Percentiles rank a stretch among this genome's conserved stretches.
Conservation (phyloP, 2,329 filamentous ascomycete genomes). For the Fusarium zealandicum region DNA sequence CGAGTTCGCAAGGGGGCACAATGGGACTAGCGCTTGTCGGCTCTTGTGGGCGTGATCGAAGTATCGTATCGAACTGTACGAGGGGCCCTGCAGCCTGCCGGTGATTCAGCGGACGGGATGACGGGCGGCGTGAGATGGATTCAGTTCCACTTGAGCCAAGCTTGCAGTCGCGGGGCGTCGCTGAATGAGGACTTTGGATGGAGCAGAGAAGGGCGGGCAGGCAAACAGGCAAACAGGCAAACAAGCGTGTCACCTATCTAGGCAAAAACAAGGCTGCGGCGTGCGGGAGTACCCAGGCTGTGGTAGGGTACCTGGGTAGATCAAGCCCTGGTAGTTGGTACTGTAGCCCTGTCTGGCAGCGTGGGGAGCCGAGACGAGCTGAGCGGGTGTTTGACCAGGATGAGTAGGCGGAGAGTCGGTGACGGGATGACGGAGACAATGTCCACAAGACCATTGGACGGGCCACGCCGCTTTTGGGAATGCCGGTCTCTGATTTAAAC, state of each 20-base stretch:
- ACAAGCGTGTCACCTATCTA: neutral
- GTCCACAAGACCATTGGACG: neutral
- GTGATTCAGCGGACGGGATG: neutral
- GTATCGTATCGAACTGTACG: neutral
- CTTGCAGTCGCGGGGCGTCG: neutral
- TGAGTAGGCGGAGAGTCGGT: slow-evolving; percentile 21
- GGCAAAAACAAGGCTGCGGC: slow-evolving; percentile 27
- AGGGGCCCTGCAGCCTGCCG: neutral
- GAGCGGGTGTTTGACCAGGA: slow-evolving; percentile 27
- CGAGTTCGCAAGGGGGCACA: neutral
- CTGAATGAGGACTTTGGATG: neutral
- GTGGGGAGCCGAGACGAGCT: slow-evolving; percentile 28
- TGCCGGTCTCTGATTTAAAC: neutral
- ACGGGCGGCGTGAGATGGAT: slow-evolving; percentile 1
- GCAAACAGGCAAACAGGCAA: slow-evolving; percentile 1
- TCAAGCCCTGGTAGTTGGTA: neutral
- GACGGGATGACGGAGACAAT: slow-evolving; percentile 29
- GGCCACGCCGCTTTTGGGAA: slow-evolving; percentile 1
- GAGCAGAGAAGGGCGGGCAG: neutral
- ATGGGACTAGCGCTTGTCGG: slow-evolving; percentile 7
- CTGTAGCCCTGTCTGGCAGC: slow-evolving; percentile 18
- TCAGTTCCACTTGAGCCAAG: neutral
- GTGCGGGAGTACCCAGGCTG: slow-evolving; percentile 1
- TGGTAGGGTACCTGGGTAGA: too few species aligned
- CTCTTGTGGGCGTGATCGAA: slow-evolving; percentile 21